Conservation (phyloP, 2,329 filamentous ascomycete species). For the Fusarium papillatum region DNA sequence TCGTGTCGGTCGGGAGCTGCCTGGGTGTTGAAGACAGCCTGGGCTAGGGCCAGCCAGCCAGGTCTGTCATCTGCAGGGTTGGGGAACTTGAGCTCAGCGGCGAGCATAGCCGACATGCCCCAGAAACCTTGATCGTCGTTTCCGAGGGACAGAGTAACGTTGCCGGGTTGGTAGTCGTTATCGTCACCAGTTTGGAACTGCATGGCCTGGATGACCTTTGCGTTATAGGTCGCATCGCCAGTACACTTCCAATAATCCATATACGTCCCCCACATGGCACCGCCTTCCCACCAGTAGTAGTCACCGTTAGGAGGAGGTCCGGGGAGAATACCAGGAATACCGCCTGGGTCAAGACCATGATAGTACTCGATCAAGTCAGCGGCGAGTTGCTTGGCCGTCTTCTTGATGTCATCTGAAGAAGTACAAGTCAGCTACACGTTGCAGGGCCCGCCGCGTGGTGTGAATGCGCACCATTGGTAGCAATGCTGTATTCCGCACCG, state of each 20-base stretch:
- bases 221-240: slow-evolving; percentile 70
- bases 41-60: slow-evolving; percentile 69
- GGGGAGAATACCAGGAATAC: slow-evolving; percentile 62
- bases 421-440: slow-evolving; percentile 27
- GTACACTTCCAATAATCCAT: slow-evolving; percentile 77
- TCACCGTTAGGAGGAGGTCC: slow-evolving; percentile 59
- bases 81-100: slow-evolving; percentile 70
- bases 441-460: not conserved
- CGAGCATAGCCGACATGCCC: slow-evolving; percentile 74
- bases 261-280: slow-evolving; percentile 72
- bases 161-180: slow-evolving; percentile 68
- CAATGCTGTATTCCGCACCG: slow-evolving; percentile 42
- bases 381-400: slow-evolving; percentile 54
- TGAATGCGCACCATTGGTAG: slow-evolving; percentile 33
- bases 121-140: slow-evolving; percentile 79
- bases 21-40: slow-evolving; percentile 74
- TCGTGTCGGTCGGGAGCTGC: slow-evolving; percentile 71
- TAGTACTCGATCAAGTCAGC: slow-evolving; percentile 63
- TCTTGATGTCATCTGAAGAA: slow-evolving; percentile 53
- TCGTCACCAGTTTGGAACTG: slow-evolving; percentile 66
- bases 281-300: slow-evolving; percentile 78
- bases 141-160: slow-evolving; percentile 65
- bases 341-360: slow-evolving; percentile 58
- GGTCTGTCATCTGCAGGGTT: slow-evolving; percentile 64
- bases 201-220: slow-evolving; percentile 64